These are phyloP conservation scores for Colletotrichum abscissum DNA, from an alignment of 2,329 filamentous ascomycete species.

Conservation along the genomic window DNA sequence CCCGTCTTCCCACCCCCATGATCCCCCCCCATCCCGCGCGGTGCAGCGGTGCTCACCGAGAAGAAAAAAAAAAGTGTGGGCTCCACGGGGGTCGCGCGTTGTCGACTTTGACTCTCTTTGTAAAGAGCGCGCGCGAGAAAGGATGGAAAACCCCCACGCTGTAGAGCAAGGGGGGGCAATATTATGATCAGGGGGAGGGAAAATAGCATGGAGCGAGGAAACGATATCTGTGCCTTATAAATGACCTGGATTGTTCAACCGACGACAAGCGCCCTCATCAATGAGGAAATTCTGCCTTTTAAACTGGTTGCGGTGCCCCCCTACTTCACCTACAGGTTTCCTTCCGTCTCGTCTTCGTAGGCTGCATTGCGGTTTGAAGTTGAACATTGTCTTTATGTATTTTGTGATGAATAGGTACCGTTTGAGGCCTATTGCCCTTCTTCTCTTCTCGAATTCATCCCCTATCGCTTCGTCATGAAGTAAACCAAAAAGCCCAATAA, in stretches of 20 bases:
- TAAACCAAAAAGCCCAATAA: slow-evolving; percentile 6
- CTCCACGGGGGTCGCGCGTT: not conserved
- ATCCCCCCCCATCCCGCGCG: not conserved
- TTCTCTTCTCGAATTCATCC: not conserved
- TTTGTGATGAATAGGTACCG: not conserved
- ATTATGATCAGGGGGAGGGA: not conserved
- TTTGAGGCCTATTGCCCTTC: not conserved
- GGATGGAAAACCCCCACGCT: not conserved
- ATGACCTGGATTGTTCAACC: not conserved
- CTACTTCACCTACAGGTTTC: not conserved
- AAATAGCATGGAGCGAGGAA: not conserved
- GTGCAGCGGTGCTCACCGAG: not conserved
- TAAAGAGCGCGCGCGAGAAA: not conserved
- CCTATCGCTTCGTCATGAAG: slow-evolving; percentile 1
- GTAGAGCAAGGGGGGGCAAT: slow-evolving; percentile 1
- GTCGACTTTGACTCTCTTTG: not conserved
- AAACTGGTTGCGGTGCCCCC: not conserved
- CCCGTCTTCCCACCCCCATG: not conserved
- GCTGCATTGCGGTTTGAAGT: not conserved
- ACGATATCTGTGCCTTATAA: no score
- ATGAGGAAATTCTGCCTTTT: not conserved
- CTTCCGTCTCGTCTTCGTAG: not conserved
- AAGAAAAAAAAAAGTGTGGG: no score
- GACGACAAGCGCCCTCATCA: slow-evolving; percentile 1
- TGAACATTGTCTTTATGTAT: not conserved